Percentiles rank a stretch among this genome's conserved stretches.
Evolutionary conservation across 371 early-diverging fungal genomes (phyloP).

Genomic region (Rhizopus arrhizus): DNA sequence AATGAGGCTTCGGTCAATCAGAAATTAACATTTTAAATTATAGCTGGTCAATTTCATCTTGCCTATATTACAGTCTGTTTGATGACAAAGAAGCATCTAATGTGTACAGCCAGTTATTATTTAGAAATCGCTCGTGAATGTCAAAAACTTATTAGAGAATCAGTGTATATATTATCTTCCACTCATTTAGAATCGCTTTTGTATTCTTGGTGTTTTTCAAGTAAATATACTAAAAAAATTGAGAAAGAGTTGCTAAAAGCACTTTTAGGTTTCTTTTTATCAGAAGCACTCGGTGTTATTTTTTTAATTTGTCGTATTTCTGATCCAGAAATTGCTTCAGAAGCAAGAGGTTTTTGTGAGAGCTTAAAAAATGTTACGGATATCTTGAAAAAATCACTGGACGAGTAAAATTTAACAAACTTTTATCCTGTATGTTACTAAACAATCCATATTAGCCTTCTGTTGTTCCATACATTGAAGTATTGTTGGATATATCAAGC

Average conservation of each 20-base stretch:
- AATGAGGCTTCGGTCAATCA: neutral
- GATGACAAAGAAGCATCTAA: conserved; percentile 29
- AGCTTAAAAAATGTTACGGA: conserved; percentile 10
- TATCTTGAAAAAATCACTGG: conserved; percentile 8
- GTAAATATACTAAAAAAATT: conserved; percentile 17
- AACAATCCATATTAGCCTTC: conserved; percentile 23
- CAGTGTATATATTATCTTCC: conserved; percentile 25
- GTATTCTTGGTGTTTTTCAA: conserved; percentile 39
- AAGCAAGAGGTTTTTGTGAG: conserved; percentile 21
- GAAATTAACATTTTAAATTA: neutral
- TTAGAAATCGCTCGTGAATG: conserved; percentile 22
- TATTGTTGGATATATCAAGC: conserved; percentile 14
- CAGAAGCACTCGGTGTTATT: conserved; percentile 29
- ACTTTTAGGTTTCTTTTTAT: conserved; percentile 27
- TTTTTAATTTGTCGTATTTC: conserved; percentile 27
- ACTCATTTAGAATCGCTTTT: conserved; percentile 23
- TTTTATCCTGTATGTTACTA: neutral
- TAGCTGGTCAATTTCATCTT: conserved; percentile 35
- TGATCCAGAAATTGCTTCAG: conserved; percentile 18
- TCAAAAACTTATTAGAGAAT: conserved; percentile 16
- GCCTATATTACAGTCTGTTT: conserved; percentile 29
- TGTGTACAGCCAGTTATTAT: conserved; percentile 17
- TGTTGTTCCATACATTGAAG: conserved; percentile 28
- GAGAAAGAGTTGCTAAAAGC: neutral
- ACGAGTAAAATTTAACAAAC: neutral